Evolutionary conservation across 805 yeast genomes (phyloP), one percentile per base, ranked within the genome.

Genomic region (Yamadazyma akitaensis): DNA sequence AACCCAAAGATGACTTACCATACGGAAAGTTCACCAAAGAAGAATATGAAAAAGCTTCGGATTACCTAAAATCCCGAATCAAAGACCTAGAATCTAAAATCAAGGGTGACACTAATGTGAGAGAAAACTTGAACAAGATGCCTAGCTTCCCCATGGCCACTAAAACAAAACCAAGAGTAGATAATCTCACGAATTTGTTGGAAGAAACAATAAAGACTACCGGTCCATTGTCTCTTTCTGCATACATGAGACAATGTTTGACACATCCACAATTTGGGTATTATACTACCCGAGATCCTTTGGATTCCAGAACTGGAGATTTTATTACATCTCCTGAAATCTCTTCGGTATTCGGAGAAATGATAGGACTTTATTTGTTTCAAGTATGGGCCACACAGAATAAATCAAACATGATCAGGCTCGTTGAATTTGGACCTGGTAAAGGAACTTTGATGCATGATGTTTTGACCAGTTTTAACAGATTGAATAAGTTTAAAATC

Each of bases 321-420:
- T 88, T 88, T 61, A 75, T 84, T 43, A 88, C 96, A 0, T 84
- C 92, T 0, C 96, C 96, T 0, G 96, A 88, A 63, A 86, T 88
- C 42, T 84, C 92, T 6, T 88, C 87, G 34, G 84, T 88, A 67
- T 88, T 88, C 68, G 96, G 96, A 17, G 96, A 88, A 61, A 78
- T 86, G 69, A 73, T 86, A 48, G 96, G 94, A 0, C 66, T 88
- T 5, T 88, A 95, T 88, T 68, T 74, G 47, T 79, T 69, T 49
- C 68, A 78, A 11, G 61, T 65, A 10, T 86, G 90, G 87, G 49
- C 76, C 30, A 60, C 68, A 1, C 91, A 84, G 53, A 72, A 77
- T 24, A 68, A 61, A 37, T 83, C 87, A 0, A 34, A 55, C n/a
- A 57, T 60, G 11, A 63, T 84, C 21, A 67, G 83, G 43, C 58